Base-by-base conservation (phyloP, 805 yeast genomes). In the Zygosaccharomyces bisporus region DNA sequence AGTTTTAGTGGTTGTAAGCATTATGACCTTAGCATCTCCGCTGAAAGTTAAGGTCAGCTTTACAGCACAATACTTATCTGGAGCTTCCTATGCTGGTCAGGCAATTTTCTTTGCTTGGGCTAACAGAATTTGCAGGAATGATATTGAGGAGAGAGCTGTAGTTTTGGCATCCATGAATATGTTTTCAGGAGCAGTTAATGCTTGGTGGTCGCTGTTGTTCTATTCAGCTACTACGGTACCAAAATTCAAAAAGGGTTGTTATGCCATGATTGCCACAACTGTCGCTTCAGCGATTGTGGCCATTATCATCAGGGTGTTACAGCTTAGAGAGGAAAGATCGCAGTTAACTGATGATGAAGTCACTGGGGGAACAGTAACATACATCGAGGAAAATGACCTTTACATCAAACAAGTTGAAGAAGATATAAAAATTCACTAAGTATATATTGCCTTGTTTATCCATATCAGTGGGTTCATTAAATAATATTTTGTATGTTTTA, bases 161-260 rank as follows among this genome's bases (percentile, higher is more conserved):
- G 79, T 77, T 3, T 65, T 79, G 47, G 83, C 79, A 1, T 74
- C 79, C 0, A 76, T 77, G 80, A 76, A 76, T 54, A 75, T 76
- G 79, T 75, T 76, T 58, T 71, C 76, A 31, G 70, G 73, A 48
- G 77, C 79, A 4, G 75, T 76, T 9, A 77, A 75, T 54, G 79
- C 80, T 3, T 77, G 81, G 81, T 76, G 80, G 79, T 66, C 75
- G 4, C 43, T 77, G 18, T 31, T 77, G 5, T 74, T 77, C 52
- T 77, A 68, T 51, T 62, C 67, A 27, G 80, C 80, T 2, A 64
- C 69, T 6, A 67, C 70, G 21, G 80, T 68, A 4, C 81, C 81
- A 1, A 63, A 67, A 38, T 76, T 72, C 49, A 63, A 58, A 42
- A 71, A 68, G 35, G 81, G 81, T 14, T 70, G 76, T 42, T 74